Evolutionary conservation across 441 rosid species (phyloP), one percentile per base, ranked within the genome.

Genomic region (Erodium moschatum): DNA sequence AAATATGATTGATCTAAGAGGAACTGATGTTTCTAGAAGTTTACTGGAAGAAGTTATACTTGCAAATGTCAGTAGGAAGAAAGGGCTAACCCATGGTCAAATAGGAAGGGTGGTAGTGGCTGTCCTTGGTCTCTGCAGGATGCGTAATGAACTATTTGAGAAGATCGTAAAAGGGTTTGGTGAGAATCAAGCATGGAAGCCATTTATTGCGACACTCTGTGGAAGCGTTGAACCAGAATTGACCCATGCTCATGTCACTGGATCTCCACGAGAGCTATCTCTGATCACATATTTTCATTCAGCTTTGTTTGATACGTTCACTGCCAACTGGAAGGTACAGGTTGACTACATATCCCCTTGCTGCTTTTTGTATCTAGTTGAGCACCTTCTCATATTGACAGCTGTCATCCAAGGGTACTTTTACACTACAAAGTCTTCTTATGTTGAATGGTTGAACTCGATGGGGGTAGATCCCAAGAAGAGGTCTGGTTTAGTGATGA

Each of bases 301-400:
- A 73, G 86, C 84, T 31, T 42, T 85, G 5, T 11, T 0, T 38
- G 82, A 83, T 66, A 58, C 83, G 5, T 85, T 66, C 42, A 46
- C 11, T 4, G 80, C 50, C 35, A 75, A 81, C 66, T 83, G 86
- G 86, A 74, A 74, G 31, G 70, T 0, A 2, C 58, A 8, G 19
- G 27, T 24, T 24, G 35, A 80, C 68, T 85, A 75, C 31, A 77
- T 83, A 40, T 76, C 81, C 18, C 86, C 84, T 1, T 54, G 16
- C 9, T 80, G 86, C 71, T 81, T 85, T 70, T 10, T 81, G 52
- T 84, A 82, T 76, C 79, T 84, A 16, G 16, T 80, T 2, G 85
- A 84, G 67, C 79, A 81, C 15, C 75, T 66, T 18, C 65, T 82
- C 60, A 38, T 79, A 62, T 58, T 75, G 24, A 31, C 75, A 11